Percentiles rank a stretch among this genome's conserved stretches.
These are phyloP conservation scores for Westerdykella sp. DNA, from an alignment of 2,329 filamentous ascomycete species.

Conservation along the genomic window DNA sequence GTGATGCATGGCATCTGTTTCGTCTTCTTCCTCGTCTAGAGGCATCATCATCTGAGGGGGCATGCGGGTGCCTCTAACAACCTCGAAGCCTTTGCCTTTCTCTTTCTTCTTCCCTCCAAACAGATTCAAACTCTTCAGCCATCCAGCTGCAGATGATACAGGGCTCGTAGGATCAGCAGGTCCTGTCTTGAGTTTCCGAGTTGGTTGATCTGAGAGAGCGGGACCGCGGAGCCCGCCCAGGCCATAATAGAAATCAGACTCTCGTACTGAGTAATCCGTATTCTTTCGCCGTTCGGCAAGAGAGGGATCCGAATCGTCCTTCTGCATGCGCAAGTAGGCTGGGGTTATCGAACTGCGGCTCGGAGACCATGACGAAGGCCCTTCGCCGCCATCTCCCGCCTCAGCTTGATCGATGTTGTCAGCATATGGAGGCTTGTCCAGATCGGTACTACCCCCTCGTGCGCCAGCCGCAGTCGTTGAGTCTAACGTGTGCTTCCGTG, in stretches of 20 bases:
- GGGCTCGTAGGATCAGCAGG: slow-evolving; percentile 91
- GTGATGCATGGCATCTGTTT: slow-evolving; percentile 21
- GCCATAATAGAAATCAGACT: slow-evolving; percentile 96
- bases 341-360: slow-evolving; percentile 32
- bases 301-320: slow-evolving; percentile 49
- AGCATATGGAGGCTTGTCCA: slow-evolving; percentile 42
- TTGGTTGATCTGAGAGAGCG: slow-evolving; percentile 72
- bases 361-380: slow-evolving; percentile 24
- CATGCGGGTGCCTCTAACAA: slow-evolving; percentile 83
- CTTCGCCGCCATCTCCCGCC: slow-evolving; percentile 28
- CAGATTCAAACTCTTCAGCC: slow-evolving; percentile 63
- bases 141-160: slow-evolving; percentile 80
- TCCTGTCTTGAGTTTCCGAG: slow-evolving; percentile 82
- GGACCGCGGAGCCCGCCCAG: slow-evolving; percentile 62
- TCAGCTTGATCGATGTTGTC: slow-evolving; percentile 37
- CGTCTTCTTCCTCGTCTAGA: slow-evolving; percentile 54
- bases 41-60: slow-evolving; percentile 62
- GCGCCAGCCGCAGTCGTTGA: slow-evolving; percentile 44
- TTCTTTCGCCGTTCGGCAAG: slow-evolving; percentile 50
- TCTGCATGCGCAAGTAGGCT: slow-evolving; percentile 47
- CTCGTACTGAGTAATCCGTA: slow-evolving; percentile 85
- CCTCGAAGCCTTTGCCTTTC: slow-evolving; percentile 93
- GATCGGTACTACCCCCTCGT: slow-evolving; percentile 44
- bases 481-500: slow-evolving; percentile 54
- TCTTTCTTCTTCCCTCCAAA: slow-evolving; percentile 85